Conservation (phyloP, 306 rosid genomes). For the Rosa rugosa region DNA sequence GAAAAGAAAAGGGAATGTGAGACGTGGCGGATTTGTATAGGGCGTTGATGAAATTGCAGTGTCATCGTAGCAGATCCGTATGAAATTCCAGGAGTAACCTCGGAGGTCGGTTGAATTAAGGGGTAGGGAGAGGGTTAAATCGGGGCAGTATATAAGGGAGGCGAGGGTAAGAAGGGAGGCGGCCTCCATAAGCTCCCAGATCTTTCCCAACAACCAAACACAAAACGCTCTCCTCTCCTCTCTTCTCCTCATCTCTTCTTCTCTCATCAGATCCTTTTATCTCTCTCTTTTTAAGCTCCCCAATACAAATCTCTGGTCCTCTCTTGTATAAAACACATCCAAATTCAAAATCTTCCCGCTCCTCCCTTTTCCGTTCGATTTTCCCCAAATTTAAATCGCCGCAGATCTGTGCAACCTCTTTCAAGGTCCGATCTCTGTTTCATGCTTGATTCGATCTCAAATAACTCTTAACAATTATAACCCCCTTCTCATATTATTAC, state of each 20-base stretch:
- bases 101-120: not conserved
- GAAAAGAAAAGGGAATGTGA: not conserved
- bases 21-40: not conserved
- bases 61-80: not conserved
- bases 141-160: slow-evolving; percentile 14
- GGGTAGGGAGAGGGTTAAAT: not conserved
- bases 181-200: slow-evolving; percentile 2
- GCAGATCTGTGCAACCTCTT: slow-evolving; percentile 10
- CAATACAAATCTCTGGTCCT: not conserved
- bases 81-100: slow-evolving; percentile 25
- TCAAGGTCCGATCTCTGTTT: slow-evolving; percentile 30
- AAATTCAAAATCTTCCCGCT: slow-evolving; percentile 65
- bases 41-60: not conserved
- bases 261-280: not conserved
- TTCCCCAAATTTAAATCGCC: not conserved
- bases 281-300: slow-evolving; percentile 28
- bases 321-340: slow-evolving; percentile 33
- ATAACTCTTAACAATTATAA: not conserved
- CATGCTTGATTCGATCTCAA: not conserved
- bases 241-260: not conserved
- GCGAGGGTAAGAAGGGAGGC: not conserved
- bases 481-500: not conserved
- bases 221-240: not conserved
- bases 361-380: not conserved
- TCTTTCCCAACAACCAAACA: not conserved